Base-by-base conservation (phyloP, 2,329 filamentous ascomycete species). In the Spiromastix sp. region DNA sequence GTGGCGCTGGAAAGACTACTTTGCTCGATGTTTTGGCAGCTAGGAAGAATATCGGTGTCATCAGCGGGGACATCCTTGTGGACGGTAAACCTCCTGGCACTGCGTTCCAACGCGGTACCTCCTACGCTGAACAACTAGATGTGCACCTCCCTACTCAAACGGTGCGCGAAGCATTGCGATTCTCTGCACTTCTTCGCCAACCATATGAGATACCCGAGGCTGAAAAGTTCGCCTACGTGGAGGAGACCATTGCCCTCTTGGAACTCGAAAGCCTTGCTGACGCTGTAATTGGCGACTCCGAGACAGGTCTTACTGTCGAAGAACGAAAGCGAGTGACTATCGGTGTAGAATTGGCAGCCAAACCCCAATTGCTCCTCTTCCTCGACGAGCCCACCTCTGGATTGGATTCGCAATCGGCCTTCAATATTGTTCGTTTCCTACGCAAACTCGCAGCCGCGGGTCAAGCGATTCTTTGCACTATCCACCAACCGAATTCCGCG, bases 401-500 rank as follows among this genome's bases (percentile, higher is more conserved):
- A 67, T 76, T 95, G 13, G 89, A 95, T 60, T 84, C 78, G 52
- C 86, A 94, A 59, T 93, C 86, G 2, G 89, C 86, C 1, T 94
- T 85, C 85, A 83, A 85, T 44, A 94, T 95, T 54, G 71, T 86
- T 30, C 80, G 85, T 56, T 72, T 95, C 8, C 72, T 96, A 26
- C 81, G 93, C 60, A 94, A 93, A 61, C 70, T 95, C 21, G 85
- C 85, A 49, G 82, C 89, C 57, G 81, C 78, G 43, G 87, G 89
- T 11, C 85, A 93, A 56, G 87, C 89, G 34, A 85, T 95, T 59
- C 77, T 95, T n/a, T 94, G 86, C 64, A 95, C 89, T 0, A 95
- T 95, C 42, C 89, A 96, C 57, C 89, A 96, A 59, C 89, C 89
- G n/a, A 93, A 85, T 10, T 86, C 87, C 21, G 86, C 93, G 72